A percentile compares a stretch with the other conserved stretches of the same genome.
Conservation (phyloP, 2,329 filamentous ascomycete species). For the Didymella arachidicola region DNA sequence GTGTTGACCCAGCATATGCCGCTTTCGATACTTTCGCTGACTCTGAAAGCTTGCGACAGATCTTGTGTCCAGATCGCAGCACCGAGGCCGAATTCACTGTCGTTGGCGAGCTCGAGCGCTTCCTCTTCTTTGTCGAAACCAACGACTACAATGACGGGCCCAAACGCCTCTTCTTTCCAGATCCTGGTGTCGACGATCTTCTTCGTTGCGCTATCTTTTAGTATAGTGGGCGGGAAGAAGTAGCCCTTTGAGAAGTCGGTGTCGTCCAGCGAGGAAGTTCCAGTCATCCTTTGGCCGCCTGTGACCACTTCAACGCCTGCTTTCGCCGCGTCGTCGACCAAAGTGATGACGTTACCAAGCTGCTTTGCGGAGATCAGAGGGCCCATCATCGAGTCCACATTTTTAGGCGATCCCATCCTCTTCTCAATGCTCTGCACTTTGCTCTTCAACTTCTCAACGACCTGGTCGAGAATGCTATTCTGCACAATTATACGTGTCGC, state of each 20-base stretch:
- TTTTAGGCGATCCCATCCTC: conserved; percentile 65
- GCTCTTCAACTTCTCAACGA: conserved; percentile 50
- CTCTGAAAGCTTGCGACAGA: conserved; percentile 57
- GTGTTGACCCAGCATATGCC: conserved; percentile 60
- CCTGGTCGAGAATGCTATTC: conserved; percentile 51
- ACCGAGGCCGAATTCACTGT: conserved; percentile 60
- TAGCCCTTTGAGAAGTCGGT: conserved; percentile 61
- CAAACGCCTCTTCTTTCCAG: conserved; percentile 61
- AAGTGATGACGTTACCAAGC: conserved; percentile 46
- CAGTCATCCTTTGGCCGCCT: conserved; percentile 60
- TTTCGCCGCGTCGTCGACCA: conserved; percentile 48
- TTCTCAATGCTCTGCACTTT: conserved; percentile 61
- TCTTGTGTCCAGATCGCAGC: conserved; percentile 62
- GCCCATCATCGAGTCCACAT: conserved; percentile 68
- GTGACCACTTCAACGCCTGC: conserved; percentile 54
- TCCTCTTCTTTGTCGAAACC: conserved; percentile 58
- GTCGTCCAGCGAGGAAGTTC: conserved; percentile 59
- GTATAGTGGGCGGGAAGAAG: conserved; percentile 59
- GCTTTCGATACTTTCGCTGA: conserved; percentile 58
- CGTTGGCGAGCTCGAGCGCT: conserved; percentile 58
- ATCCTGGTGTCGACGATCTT: conserved; percentile 49
- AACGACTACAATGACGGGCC: conserved; percentile 60
- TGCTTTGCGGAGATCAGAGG: conserved; percentile 67
- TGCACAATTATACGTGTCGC: conserved; percentile 64
- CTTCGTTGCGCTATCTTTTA: conserved; percentile 39